phyloP scores from a whole-genome alignment of 116 monocot species.

The Phalaenopsis hybrid region DNA sequence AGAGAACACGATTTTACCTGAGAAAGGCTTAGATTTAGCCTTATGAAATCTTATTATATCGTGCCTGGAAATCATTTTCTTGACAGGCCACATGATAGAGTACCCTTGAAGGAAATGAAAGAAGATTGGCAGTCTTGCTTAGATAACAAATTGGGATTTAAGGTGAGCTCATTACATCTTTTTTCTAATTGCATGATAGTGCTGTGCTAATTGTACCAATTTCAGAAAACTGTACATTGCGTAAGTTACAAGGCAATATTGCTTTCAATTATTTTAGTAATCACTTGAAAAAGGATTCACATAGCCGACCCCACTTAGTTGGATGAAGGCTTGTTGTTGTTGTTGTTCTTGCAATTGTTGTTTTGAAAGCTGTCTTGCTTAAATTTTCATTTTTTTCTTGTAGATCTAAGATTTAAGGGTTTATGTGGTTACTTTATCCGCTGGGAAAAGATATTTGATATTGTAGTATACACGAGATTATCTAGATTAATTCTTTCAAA shows the following conservation, averaged over 20 bases:
- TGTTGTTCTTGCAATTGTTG: too few relatives aligned
- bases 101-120: conserved; percentile 53
- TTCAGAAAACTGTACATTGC: too few relatives aligned
- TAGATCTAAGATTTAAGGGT: not conserved
- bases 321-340: too few relatives aligned
- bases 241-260: too few relatives aligned
- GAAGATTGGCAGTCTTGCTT: conserved; percentile 53
- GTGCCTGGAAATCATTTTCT: conserved; percentile 2
- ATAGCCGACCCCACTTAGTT: too few relatives aligned
- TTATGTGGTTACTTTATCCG: not conserved
- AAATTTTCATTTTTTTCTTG: conserved; percentile 31
- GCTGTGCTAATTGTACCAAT: too few relatives aligned
- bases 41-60: conserved; percentile 6
- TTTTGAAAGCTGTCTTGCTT: too few relatives aligned
- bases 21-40: conserved; percentile 2
- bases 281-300: too few relatives aligned
- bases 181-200: not conserved
- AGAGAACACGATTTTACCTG: not conserved
- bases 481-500: not conserved
- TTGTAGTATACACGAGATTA: not conserved
- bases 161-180: conserved; percentile 21
- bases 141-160: conserved; percentile 51
- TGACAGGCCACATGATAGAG: conserved; percentile 67
- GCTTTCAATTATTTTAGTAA: too few relatives aligned
- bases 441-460: not conserved